Evolutionary conservation across 805 yeast species (phyloP).

Genomic region (Starmera pachycereana): DNA sequence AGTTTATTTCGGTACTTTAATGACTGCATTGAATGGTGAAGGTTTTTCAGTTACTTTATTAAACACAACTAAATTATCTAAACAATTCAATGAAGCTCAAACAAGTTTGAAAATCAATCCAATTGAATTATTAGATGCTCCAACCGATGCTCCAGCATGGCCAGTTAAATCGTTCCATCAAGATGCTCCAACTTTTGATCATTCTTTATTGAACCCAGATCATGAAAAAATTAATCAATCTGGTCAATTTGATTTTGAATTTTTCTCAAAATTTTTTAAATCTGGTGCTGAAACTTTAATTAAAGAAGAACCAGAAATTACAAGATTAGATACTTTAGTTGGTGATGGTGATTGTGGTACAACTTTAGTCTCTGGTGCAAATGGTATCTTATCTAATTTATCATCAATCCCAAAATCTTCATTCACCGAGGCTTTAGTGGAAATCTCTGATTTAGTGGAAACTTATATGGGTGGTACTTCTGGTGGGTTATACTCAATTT

Average conservation of each 20-base stretch:
- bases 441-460: constrained; percentile 76
- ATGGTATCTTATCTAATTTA: constrained; percentile 52
- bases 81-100: constrained; percentile 14
- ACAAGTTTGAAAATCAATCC: constrained; percentile 22
- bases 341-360: constrained; percentile 99
- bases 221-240: constrained; percentile 23
- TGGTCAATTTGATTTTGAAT: constrained; percentile 25
- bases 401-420: constrained; percentile 28
- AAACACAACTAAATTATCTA: constrained; percentile 47
- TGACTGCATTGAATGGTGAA: constrained; percentile 85
- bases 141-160: constrained; percentile 84
- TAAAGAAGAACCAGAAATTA: constrained; percentile 71
- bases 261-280: constrained; percentile 27
- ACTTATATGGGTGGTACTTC: constrained; percentile 96
- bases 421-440: constrained; percentile 47
- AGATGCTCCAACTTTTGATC: constrained; percentile 22
- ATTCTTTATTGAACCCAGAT: constrained; percentile 18
- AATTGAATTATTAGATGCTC: constrained; percentile 52
- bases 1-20: constrained; percentile 65
- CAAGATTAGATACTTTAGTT: constrained; percentile 76
- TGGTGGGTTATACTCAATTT: constrained; percentile 87
- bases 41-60: constrained; percentile 83
- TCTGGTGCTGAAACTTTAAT: constrained; percentile 43
- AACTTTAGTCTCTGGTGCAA: constrained; percentile 75
- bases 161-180: constrained; percentile 20